phyloP scores from a whole-genome alignment of 148 eudicot genomes.

The Rhododendron kiyosumense region DNA sequence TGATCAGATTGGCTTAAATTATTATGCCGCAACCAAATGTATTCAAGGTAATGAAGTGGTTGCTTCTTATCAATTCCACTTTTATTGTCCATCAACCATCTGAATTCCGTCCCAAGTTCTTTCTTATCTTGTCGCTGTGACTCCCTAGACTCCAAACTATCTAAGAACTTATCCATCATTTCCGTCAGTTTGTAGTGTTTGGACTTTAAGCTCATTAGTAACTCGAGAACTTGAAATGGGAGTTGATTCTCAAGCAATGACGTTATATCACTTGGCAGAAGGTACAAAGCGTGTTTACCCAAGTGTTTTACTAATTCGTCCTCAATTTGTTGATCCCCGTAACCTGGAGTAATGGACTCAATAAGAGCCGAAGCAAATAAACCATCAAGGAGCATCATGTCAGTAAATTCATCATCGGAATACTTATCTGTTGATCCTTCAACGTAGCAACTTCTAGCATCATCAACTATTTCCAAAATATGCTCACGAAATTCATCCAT shows the following conservation, averaged over 20 bases:
- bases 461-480: neutral
- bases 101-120: neutral
- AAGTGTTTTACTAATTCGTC: neutral
- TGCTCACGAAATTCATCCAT: neutral
- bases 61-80: neutral
- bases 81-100: neutral
- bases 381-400: neutral
- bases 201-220: slow-evolving; percentile 13
- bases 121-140: neutral
- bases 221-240: slow-evolving; percentile 8
- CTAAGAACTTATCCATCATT: neutral
- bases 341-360: neutral
- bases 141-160: neutral
- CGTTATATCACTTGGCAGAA: neutral
- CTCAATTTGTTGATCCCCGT: too few species aligned
- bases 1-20: neutral
- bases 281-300: neutral
- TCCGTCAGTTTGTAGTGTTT: neutral
- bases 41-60: neutral
- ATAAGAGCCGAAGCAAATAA: neutral
- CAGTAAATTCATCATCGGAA: neutral
- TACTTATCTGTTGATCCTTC: neutral
- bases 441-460: neutral
- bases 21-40: neutral
- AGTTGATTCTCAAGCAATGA: neutral